These are phyloP conservation scores for Suillus luteus DNA, from an alignment of 768 basidiomycete genomes.

Conservation along the genomic window DNA sequence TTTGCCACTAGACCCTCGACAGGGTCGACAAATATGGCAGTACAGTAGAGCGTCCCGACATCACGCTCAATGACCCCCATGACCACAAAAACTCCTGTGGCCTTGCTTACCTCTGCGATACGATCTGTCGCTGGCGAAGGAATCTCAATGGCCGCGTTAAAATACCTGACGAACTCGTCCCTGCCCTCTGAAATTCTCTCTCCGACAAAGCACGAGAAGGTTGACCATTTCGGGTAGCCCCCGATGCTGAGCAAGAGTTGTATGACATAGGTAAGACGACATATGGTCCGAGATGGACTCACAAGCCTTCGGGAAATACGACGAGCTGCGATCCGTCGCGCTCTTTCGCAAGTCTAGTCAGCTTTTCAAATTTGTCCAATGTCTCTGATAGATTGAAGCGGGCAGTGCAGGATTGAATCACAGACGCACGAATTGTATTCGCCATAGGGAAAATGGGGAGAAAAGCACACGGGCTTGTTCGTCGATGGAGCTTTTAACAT, in stretches of 20 bases:
- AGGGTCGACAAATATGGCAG: constrained; percentile 57
- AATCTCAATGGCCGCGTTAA: constrained; percentile 55
- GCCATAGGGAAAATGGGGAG: constrained; percentile 18
- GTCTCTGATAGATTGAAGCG: constrained; percentile 48
- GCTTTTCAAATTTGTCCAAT: constrained; percentile 48
- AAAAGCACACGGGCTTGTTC: background rate
- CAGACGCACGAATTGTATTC: constrained; percentile 48
- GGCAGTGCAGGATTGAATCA: constrained; percentile 53
- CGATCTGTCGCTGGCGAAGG: constrained; percentile 50
- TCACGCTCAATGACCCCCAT: constrained; percentile 62
- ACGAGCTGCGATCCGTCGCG: constrained; percentile 49
- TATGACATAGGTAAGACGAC: background rate
- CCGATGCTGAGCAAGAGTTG: constrained; percentile 42
- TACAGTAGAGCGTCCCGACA: constrained; percentile 63
- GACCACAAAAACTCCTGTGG: constrained; percentile 54
- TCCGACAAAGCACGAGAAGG: constrained; percentile 46
- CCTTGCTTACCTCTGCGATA: constrained; percentile 51
- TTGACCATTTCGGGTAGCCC: constrained; percentile 61
- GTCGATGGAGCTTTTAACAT: constrained; percentile 5
- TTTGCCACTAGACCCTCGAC: constrained; percentile 54
- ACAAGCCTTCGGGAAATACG: constrained; percentile 64
- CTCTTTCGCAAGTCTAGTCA: constrained; percentile 47
- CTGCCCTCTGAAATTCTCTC: constrained; percentile 51
- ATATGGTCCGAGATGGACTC: constrained; percentile 19
- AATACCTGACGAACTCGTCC: constrained; percentile 59